phyloP scores from a whole-genome alignment of 768 basidiomycete species.

The Flagelloscypha sp. region DNA sequence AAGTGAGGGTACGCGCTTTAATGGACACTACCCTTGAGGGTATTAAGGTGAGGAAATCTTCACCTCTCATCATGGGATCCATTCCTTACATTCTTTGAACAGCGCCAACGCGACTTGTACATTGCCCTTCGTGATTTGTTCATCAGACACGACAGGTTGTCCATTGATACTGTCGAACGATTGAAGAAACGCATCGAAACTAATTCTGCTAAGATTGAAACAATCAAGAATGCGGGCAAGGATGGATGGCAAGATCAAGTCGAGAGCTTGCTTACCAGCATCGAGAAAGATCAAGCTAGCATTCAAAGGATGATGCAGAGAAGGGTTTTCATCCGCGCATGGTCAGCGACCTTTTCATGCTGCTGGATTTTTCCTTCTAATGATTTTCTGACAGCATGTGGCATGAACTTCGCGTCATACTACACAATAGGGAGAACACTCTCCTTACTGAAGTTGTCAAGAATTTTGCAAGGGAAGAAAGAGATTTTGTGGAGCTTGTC shows the following conservation, averaged over 20 bases:
- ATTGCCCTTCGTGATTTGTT: conserved; percentile 82
- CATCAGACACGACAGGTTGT: conserved; percentile 80
- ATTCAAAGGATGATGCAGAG: conserved; percentile 70
- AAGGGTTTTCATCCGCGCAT: conserved; percentile 80
- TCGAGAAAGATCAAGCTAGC: conserved; percentile 81
- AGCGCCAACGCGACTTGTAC: conserved; percentile 81
- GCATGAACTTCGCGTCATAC: conserved; percentile 89
- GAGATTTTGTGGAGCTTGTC: conserved; percentile 54
- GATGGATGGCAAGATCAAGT: conserved; percentile 84
- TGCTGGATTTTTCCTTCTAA: conserved; percentile 6
- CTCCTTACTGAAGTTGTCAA: conserved; percentile 69
- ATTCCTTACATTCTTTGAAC: conserved; percentile 10
- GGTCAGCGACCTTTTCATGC: conserved; percentile 36
- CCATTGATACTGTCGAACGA: conserved; percentile 80
- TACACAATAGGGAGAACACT: conserved; percentile 86
- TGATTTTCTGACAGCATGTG: conserved; percentile 57
- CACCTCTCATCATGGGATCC: background rate
- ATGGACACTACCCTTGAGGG: conserved; percentile 67
- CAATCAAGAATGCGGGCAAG: conserved; percentile 58
- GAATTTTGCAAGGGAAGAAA: conserved; percentile 67
- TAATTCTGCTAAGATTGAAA: conserved; percentile 69
- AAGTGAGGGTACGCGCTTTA: conserved; percentile 56
- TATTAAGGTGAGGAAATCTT: conserved; percentile 47
- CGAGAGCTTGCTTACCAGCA: conserved; percentile 59
- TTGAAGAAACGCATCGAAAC: conserved; percentile 80